Evolutionary conservation across 306 rosid genomes (phyloP), one percentile per base, ranked within the genome.

Genomic region (Pyrus pyrifolia): DNA sequence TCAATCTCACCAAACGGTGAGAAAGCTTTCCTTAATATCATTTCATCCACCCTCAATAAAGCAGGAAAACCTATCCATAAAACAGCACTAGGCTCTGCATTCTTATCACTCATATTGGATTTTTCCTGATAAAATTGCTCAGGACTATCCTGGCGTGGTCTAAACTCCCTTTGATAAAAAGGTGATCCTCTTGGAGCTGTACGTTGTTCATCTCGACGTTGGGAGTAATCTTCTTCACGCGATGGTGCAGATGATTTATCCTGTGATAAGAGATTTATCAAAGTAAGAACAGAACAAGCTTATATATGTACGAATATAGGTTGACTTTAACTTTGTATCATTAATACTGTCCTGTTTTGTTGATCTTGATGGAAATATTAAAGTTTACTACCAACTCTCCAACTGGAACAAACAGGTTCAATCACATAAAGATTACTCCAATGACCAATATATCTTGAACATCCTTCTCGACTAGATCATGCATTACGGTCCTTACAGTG

Each of bases 31-130:
- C 92, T 83, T 78, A 91, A 81, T 73, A 85, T 82, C 63, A 80
- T 76, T 80, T 95, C 97, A 67, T 95, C 98, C 78, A 95, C 98
- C 81, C 88, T 91, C 78, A 95, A 77, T 77, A 70, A 86, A 75
- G 97, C 88, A 15, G 99, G 99, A 79, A 95, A 95, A 69, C 99
- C 99, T 80, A 95, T 85, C 99, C 99, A 95, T 82, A 95, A 81
- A 73, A 95, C 97, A 70, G 89, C 90, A 85, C 99, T 92, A 74
- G 99, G 98, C 78, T 92, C 99, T 60, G 92, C 70, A 70, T 80
- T 86, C 87, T 89, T 95, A 81, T 91, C 97, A 64, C 73, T 85
- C 72, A 52, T 42, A 82, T 86, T 92, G 81, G 91, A 83, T 81
- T 95, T 88, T 31, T 89, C 96, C 58, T 86, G 78, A 88, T 84